These are phyloP conservation scores for Gleditsia sinensis DNA, from an alignment of 306 rosid species.

Conservation along the genomic window DNA sequence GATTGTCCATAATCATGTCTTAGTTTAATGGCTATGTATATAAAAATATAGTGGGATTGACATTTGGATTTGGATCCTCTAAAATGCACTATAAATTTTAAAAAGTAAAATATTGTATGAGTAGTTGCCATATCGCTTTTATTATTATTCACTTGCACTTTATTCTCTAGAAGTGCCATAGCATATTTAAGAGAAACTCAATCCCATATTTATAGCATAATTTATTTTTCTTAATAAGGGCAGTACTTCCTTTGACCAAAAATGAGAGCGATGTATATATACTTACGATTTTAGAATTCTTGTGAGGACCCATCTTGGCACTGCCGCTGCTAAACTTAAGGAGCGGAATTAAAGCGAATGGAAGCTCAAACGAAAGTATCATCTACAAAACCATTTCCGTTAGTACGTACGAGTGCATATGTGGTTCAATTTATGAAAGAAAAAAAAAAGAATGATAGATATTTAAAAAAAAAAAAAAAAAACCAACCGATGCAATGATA, in stretches of 20 bases:
- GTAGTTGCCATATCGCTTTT: too few species aligned
- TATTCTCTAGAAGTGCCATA: too few species aligned
- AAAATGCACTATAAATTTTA: too few species aligned
- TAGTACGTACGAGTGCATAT: not conserved
- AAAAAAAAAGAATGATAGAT: not conserved
- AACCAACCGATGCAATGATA: slow-evolving; percentile 73
- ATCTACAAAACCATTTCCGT: slow-evolving; percentile 53
- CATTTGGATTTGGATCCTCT: too few species aligned
- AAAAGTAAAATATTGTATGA: too few species aligned
- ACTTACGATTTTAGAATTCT: slow-evolving; percentile 59
- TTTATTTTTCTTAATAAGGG: too few species aligned
- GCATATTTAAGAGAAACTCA: too few species aligned
- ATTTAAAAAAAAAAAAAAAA: not conserved
- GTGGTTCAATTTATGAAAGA: not conserved
- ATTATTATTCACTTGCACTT: too few species aligned
- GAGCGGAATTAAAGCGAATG: slow-evolving; percentile 87
- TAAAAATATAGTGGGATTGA: not conserved
- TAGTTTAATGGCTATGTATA: not conserved
- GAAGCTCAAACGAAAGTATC: slow-evolving; percentile 91
- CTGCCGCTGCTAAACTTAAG: slow-evolving; percentile 82
- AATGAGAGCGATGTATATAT: not conserved
- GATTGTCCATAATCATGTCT: not conserved
- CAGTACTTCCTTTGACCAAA: slow-evolving; percentile 8
- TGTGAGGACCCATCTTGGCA: slow-evolving; percentile 92
- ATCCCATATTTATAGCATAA: too few species aligned